phyloP scores from a whole-genome alignment of 176 grass and related monocot species.

The Musa itinerans region DNA sequence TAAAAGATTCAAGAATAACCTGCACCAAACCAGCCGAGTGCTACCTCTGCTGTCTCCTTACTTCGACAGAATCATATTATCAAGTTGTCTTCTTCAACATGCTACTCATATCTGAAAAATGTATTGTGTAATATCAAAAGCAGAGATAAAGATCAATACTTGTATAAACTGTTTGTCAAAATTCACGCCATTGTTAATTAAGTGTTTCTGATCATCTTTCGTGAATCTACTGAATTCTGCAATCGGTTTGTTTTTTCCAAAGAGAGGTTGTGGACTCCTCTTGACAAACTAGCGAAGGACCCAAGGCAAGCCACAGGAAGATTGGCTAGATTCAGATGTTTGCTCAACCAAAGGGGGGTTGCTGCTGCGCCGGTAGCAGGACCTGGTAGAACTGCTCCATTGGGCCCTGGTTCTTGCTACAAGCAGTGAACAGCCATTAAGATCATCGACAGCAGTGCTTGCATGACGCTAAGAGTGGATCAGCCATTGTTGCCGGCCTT shows the following conservation, averaged over 20 bases:
- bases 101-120: no score
- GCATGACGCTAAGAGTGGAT: no score
- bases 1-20: no score
- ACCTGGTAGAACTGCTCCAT: slow-evolving; percentile 33
- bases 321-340: slow-evolving; percentile 84
- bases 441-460: background rate
- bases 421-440: slow-evolving; percentile 30
- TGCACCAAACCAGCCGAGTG: no score
- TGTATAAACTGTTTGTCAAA: no score
- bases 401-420: slow-evolving; percentile 63
- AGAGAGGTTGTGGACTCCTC: slow-evolving; percentile 77
- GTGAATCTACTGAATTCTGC: background rate
- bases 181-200: no score
- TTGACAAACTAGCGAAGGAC: slow-evolving; percentile 48
- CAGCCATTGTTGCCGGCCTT: background rate
- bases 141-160: no score
- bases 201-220: background rate
- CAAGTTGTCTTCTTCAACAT: no score
- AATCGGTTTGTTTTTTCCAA: slow-evolving; percentile 12
- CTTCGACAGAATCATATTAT: no score
- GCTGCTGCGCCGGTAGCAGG: slow-evolving; percentile 67
- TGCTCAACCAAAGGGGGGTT: slow-evolving; percentile 87
- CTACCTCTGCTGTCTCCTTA: no score
- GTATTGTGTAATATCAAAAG: no score
- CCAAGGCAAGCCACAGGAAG: slow-evolving; percentile 49